Conservation (phyloP, 2,329 filamentous ascomycete genomes). For the Cladosporium austrohemisphaericum region DNA sequence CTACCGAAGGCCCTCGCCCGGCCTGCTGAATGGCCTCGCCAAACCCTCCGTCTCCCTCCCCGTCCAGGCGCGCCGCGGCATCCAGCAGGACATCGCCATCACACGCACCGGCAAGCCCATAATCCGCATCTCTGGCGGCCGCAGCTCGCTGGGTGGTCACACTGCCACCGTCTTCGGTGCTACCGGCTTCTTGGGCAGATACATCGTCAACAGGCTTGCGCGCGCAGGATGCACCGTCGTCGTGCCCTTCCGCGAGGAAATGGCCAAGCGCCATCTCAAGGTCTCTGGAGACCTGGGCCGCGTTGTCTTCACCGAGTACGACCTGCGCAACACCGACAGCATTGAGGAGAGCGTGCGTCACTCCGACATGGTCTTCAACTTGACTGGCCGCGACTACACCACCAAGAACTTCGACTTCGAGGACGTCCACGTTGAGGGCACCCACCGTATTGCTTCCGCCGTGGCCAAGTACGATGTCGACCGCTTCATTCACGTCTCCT, state of each 20-base stretch:
- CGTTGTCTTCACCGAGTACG: constrained; percentile 88
- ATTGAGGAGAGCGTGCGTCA: constrained; percentile 96
- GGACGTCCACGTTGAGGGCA: constrained; percentile 90
- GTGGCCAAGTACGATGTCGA: constrained; percentile 98
- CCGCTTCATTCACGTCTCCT: constrained; percentile 93
- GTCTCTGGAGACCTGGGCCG: constrained; percentile 90
- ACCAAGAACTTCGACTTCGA: constrained; percentile 97
- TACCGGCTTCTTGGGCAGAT: constrained; percentile 90
- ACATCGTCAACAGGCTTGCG: constrained; percentile 94
- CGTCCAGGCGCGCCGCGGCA: constrained; percentile 40
- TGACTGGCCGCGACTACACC: constrained; percentile 89
- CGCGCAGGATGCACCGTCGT: constrained; percentile 92
- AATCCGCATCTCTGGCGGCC: constrained; percentile 80
- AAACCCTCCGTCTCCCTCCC: constrained; percentile 25
- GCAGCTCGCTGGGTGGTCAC: constrained; percentile 65
- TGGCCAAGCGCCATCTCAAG: constrained; percentile 95
- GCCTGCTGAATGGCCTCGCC: constrained; percentile 25
- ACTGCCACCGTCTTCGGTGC: constrained; percentile 97
- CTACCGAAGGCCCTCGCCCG: constrained; percentile 22
- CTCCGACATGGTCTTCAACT: constrained; percentile 95
- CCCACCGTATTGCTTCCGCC: constrained; percentile 86
- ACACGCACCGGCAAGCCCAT: constrained; percentile 96
- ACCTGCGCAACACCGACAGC: constrained; percentile 87
- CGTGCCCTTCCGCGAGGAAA: constrained; percentile 91
- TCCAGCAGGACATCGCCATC: constrained; percentile 85